phyloP scores from a whole-genome alignment of 2,329 filamentous ascomycete genomes.

The Xylariales sp. region DNA sequence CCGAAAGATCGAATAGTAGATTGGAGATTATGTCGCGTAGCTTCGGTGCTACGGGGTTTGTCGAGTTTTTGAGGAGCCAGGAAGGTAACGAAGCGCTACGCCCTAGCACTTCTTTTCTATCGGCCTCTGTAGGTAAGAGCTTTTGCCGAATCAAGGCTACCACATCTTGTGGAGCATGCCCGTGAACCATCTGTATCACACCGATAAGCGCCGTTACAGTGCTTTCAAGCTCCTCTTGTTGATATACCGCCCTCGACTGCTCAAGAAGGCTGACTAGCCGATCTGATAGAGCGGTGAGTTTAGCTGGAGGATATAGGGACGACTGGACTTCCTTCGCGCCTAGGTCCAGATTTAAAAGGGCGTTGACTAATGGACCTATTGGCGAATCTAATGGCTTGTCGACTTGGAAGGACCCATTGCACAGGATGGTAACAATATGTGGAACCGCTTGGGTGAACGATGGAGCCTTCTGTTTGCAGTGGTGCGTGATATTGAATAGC shows the following conservation, averaged over 20 bases:
- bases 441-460: slow-evolving; percentile 76
- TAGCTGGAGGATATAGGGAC: slow-evolving; percentile 74
- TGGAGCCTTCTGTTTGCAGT: slow-evolving; percentile 70
- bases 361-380: slow-evolving; percentile 79
- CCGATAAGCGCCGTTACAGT: slow-evolving; percentile 79
- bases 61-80: slow-evolving; percentile 80
- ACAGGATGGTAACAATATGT: slow-evolving; percentile 77
- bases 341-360: slow-evolving; percentile 82
- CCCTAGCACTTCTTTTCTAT: slow-evolving; percentile 82
- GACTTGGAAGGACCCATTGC: slow-evolving; percentile 65
- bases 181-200: slow-evolving; percentile 77
- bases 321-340: slow-evolving; percentile 63
- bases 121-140: slow-evolving; percentile 80
- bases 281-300: slow-evolving; percentile 69
- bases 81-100: slow-evolving; percentile 79
- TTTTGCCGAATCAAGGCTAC: slow-evolving; percentile 71
- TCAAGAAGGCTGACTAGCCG: slow-evolving; percentile 78
- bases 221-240: slow-evolving; percentile 77
- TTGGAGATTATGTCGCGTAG: slow-evolving; percentile 80
- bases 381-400: slow-evolving; percentile 78
- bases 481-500: slow-evolving; percentile 87
- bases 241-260: slow-evolving; percentile 71
- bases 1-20: slow-evolving; percentile 88
- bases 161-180: slow-evolving; percentile 71
- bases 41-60: slow-evolving; percentile 76